Base-by-base conservation (phyloP, 164 flowering plant genomes). In the Pachysandra terminalis region DNA sequence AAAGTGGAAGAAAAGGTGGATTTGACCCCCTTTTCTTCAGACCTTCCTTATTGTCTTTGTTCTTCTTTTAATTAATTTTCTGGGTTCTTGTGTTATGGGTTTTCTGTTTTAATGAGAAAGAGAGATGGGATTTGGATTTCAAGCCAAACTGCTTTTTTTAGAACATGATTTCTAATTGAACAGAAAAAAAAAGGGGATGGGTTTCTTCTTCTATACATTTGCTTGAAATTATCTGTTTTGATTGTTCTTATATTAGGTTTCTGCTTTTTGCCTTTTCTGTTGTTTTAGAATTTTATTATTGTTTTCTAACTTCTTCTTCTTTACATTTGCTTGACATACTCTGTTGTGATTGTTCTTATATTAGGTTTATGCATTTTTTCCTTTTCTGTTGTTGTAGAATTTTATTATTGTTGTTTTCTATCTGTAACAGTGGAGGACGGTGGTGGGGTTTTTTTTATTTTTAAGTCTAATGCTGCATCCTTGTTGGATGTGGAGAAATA, bases 401-500 rank as follows among this genome's bases (percentile, higher is more conserved):
- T 60, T 19, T 24, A 40, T 40, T 5, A 0, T 41, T 41, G 59
- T 24, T 27, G 26, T 53, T 0, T n/a, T 45, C 22, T 5, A 15
- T 83, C 81, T 84, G 86, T 84, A 3, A 86, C 80, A 14, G 56
- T 53, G 53, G 41, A 21, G 65, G 54, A 59, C 40, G 54, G 65
- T 25, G 65, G 45, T 28, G 24, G 52, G 32, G 66, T 14, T 52
- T 65, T 51, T 45, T 25, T 21, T 49, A 58, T 12, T 9, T 7
- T 56, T 25, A 58, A 62, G 61, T 19, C 67, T 51, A 32, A 13
- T 62, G 58, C 66, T 48, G 28, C 58, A 65, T 70, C 75, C 66
- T 60, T 71, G 9, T 32, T 77, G 78, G 78, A 87, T 83, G 89
- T 71, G 81, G 85, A 75, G 77, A 71, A 66, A 63, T 68, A 28